Base-by-base conservation (phyloP, 805 yeast genomes). In the Wickerhamomyces bisporus region DNA sequence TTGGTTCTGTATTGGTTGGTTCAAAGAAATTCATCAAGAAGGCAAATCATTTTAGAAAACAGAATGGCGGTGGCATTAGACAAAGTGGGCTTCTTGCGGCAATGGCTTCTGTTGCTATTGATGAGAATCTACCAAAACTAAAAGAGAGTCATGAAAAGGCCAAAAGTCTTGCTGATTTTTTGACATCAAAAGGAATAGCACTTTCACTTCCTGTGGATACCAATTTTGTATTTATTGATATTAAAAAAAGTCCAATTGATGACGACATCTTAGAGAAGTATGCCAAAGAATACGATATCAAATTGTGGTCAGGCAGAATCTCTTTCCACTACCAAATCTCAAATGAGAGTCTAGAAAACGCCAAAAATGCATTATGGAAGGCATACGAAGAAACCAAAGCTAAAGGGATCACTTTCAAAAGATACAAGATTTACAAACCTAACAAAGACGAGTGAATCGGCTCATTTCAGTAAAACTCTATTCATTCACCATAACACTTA, bases 51-150 rank as follows among this genome's bases (percentile, higher is more conserved):
- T 83, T 87, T 67, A 83, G 83, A 51, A 89, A 89, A 54, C 97
- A 91, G 64, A 77, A 76, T 48, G 98, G 98, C 56, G 97, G 97
- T 49, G 96, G 96, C 43, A 77, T 89, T 34, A 73, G 97, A 57
- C 98, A 89, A 64, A 70, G 84, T 32, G 97, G 97, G 34, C 59
- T 85, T 55, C 66, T 89, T 45, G 69, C 94, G 2, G 66, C 75
- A 34, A 88, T 91, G 85, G 96, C 95, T 2, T 59, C 68, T 7
- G 68, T 70, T 34, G 94, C 95, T 15, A 69, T 91, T 35, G 79
- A 84, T 40, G 79, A 80, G 42, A 85, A 85, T 55, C 65, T 75
- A 23, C 68, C 75, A 36, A 71, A 67, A 39, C 54, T 79, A 36
- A 45, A 52, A 21, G 54, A 56, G 30, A 65, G 79, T 15, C 85